phyloP scores from a whole-genome alignment of 2,329 filamentous ascomycete genomes.

The Aplosporella prunicola region DNA sequence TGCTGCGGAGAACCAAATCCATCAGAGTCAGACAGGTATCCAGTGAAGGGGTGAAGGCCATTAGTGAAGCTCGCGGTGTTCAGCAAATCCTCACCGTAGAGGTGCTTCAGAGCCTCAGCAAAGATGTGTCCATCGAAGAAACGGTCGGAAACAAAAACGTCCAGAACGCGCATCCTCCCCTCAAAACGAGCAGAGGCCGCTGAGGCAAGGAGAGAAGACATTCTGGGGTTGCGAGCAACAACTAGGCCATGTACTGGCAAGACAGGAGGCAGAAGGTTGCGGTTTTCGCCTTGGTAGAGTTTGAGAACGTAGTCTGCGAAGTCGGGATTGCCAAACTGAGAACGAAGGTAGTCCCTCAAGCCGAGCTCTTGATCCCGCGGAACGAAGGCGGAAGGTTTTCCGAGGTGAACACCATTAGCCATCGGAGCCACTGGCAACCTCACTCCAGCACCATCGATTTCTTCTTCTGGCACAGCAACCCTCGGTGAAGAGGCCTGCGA shows the following conservation, averaged over 20 bases:
- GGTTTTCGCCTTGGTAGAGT: conserved; percentile 19
- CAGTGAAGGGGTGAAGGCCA: conserved; percentile 21
- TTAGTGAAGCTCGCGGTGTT: conserved; percentile 20
- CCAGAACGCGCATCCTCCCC: conserved; percentile 6
- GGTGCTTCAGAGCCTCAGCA: conserved; percentile 25
- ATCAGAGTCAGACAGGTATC: conserved; percentile 17
- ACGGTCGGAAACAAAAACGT: conserved; percentile 6
- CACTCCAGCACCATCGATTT: background rate
- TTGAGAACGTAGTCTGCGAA: conserved; percentile 30
- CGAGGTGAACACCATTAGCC: conserved; percentile 8
- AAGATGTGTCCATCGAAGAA: conserved; percentile 13
- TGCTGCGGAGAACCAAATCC: conserved; percentile 22
- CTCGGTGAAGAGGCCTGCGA: conserved; percentile 26
- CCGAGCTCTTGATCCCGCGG: background rate
- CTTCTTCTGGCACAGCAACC: conserved; percentile 1
- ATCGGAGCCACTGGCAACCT: conserved; percentile 2
- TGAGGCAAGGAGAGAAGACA: conserved; percentile 22
- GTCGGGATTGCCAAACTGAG: conserved; percentile 26
- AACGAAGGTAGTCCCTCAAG: conserved; percentile 19
- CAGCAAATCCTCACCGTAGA: conserved; percentile 28
- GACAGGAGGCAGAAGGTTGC: conserved; percentile 19
- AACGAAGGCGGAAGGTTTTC: conserved; percentile 1
- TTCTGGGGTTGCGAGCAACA: conserved; percentile 24
- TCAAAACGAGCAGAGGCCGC: background rate
- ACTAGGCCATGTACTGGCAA: conserved; percentile 28